A percentile compares a stretch with the other conserved stretches of the same genome.
phyloP scores from a whole-genome alignment of 208 protist genomes.

The Leishmania tarentolae region DNA sequence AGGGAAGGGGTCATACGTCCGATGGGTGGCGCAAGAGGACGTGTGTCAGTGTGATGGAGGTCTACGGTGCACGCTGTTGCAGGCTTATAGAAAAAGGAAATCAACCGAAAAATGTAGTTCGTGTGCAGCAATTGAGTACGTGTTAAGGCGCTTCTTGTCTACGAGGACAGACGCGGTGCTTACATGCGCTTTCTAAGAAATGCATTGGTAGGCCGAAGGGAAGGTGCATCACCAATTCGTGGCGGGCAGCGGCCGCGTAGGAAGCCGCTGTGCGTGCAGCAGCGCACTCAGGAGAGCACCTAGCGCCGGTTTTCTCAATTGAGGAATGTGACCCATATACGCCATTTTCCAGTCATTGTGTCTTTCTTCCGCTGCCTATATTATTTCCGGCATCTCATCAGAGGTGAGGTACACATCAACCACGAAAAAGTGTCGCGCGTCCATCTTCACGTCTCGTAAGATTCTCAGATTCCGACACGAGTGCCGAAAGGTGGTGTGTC shows the following conservation, averaged over 20 bases:
- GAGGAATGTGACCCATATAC: neutral
- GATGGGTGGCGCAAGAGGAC: neutral
- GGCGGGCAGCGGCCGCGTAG: neutral
- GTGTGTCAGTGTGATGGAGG: neutral
- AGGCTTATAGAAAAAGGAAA: neutral
- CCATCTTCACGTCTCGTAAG: neutral
- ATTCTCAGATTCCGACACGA: neutral
- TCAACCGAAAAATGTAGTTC: no score
- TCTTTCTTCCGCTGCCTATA: neutral
- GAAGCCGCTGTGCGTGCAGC: neutral
- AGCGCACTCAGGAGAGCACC: neutral
- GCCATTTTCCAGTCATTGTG: neutral
- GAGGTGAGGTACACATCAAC: no score
- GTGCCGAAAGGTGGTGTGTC: neutral
- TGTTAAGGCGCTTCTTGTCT: no score
- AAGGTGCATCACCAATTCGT: neutral
- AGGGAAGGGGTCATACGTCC: no score
- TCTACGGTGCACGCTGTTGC: no score
- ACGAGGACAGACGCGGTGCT: neutral
- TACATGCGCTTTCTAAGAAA: neutral
- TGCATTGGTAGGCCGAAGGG: neutral
- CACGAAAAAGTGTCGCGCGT: neutral
- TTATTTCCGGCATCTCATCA: no score
- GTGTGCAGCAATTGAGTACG: no score
- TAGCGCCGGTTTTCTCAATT: neutral